Evolutionary conservation across 768 basidiomycete species (phyloP).

Genomic region (Boletales sp.): DNA sequence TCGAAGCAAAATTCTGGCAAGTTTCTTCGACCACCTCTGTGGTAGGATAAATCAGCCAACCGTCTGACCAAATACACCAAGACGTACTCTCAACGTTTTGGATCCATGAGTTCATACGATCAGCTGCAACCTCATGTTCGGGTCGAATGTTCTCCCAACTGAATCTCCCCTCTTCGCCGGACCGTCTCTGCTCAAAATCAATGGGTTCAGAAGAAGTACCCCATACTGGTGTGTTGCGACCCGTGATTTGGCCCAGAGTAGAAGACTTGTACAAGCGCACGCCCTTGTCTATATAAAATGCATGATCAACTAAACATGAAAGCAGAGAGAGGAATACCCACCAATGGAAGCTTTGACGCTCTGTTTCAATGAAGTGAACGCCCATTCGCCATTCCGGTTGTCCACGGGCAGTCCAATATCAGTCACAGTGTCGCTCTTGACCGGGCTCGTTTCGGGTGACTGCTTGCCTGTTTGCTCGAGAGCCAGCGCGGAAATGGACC

Average conservation of each 20-base stretch:
- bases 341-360: constrained; percentile 74
- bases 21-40: constrained; percentile 82
- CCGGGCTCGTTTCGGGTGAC: constrained; percentile 4
- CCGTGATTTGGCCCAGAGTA: constrained; percentile 40
- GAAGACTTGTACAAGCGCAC: constrained; percentile 66
- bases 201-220: constrained; percentile 28
- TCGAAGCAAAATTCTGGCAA: constrained; percentile 65
- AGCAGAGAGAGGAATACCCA: constrained; percentile 28
- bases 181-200: constrained; percentile 31
- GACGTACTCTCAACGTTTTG: constrained; percentile 77
- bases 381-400: constrained; percentile 33
- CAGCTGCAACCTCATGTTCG: constrained; percentile 34
- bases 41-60: constrained; percentile 2
- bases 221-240: constrained; percentile 29
- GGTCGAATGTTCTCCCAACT: constrained; percentile 34
- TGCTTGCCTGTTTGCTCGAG: constrained; percentile 9
- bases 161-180: constrained; percentile 30
- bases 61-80: background rate
- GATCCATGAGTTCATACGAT: constrained; percentile 81
- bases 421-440: constrained; percentile 10
- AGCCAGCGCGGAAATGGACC: constrained; percentile 17
- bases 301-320: background rate
- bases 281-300: constrained; percentile 53
- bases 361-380: constrained; percentile 55
- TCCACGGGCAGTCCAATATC: constrained; percentile 27